Percentiles rank a stretch among this genome's conserved stretches.
These are phyloP conservation scores for Vitis hybrid DNA, from an alignment of 177 flowering plant genomes.

Conservation along the genomic window DNA sequence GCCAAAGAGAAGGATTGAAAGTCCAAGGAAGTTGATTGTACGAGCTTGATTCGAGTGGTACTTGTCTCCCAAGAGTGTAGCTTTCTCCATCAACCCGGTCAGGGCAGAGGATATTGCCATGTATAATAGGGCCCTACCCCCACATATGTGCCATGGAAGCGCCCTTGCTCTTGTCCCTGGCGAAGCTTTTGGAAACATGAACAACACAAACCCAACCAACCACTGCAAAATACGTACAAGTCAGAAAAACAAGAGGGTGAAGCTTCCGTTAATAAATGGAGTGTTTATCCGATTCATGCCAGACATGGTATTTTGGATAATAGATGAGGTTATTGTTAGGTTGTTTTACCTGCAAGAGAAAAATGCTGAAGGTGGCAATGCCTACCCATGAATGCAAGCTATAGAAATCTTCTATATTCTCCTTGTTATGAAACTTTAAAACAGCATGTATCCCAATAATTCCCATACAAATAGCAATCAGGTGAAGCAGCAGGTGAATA, in stretches of 20 bases:
- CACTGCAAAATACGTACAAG: slow-evolving; percentile 43
- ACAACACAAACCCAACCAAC: slow-evolving; percentile 49
- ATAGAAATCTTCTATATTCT: slow-evolving; percentile 29
- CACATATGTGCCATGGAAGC: slow-evolving; percentile 61
- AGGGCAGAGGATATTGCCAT: slow-evolving; percentile 76
- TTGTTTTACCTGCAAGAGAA: slow-evolving; percentile 61
- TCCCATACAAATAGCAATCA: slow-evolving; percentile 54
- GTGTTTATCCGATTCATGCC: no score
- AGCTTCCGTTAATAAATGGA: no score
- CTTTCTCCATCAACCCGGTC: slow-evolving; percentile 62
- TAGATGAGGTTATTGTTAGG: not conserved
- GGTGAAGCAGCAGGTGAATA: slow-evolving; percentile 45
- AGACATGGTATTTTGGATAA: no score
- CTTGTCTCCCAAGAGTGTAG: slow-evolving; percentile 25
- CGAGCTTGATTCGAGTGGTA: slow-evolving; percentile 32
- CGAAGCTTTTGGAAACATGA: slow-evolving; percentile 35
- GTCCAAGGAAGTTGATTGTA: slow-evolving; percentile 60
- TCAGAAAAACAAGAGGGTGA: no score
- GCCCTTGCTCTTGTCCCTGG: slow-evolving; percentile 21
- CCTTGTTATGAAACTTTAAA: slow-evolving; percentile 64
- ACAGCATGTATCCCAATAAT: slow-evolving; percentile 68
- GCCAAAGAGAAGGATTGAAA: slow-evolving; percentile 73
- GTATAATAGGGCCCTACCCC: slow-evolving; percentile 64
- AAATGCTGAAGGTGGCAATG: slow-evolving; percentile 62
- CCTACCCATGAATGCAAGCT: slow-evolving; percentile 96